Evolutionary conservation across 2,329 filamentous ascomycete species (phyloP), one percentile per base, ranked within the genome.

Genomic region (Rhynchosporium secalis): DNA sequence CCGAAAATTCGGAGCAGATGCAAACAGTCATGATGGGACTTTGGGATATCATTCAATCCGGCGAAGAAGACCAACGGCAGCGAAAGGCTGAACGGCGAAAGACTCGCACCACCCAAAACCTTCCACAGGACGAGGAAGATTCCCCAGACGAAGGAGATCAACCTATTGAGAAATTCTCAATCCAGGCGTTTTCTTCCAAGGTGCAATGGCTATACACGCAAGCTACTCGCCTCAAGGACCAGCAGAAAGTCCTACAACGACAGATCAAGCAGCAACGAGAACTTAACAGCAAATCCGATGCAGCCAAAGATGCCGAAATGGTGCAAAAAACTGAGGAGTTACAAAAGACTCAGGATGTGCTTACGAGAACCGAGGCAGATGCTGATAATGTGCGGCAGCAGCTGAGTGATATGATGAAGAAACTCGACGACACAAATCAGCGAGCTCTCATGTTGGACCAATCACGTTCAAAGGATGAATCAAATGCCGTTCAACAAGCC

Each of bases 201-300:
- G 86, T 98, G 0, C 88, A 92, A 70, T 89, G 86, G 77, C 79
- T 97, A 4, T 91, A 92, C 72, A 81, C 82, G 46, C 89, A 91
- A 62, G 85, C 91, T n/a, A 89, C 87, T 20, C 85, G 85, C 26
- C 79, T 97, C 41, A 88, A 91, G 65, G 91, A 96, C 70, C 93
- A 98, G 73, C 96, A 96, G 74, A 86, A 86, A 55, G 93, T 96
- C 28, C 82, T 98, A 8, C 89, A 94, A 71, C 86, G 92, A 48
- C 93, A 98, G 75, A 94, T 97, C 71, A 94, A 96, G 77, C 93
- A 98, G 74, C 94, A 98, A 76, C 89, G 93, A 62, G 92, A 96
- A 72, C 83, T 97, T 62, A 96, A 96, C 77, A 92, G 83, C 78
- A 93, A 93, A 72, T 92, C 91, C 1, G 92, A 96, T 68, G 81